These are phyloP conservation scores for Malus sieversii DNA, from an alignment of 306 rosid species.

Conservation along the genomic window DNA sequence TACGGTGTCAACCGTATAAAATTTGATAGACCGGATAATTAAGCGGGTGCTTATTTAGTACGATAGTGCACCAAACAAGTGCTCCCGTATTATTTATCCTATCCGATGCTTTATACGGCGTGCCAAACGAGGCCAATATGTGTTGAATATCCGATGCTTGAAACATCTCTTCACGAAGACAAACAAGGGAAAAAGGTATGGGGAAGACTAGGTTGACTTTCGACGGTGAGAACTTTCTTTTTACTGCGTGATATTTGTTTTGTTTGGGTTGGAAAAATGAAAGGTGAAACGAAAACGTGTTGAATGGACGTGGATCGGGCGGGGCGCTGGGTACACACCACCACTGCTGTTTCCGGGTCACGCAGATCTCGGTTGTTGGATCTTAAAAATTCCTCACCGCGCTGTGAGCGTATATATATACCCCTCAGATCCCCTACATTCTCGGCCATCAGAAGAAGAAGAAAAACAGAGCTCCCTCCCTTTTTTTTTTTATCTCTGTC, in stretches of 20 bases:
- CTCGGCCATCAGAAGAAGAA: constrained; percentile 2
- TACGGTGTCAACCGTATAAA: too few relatives aligned
- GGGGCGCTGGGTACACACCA: not conserved
- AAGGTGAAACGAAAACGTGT: constrained; percentile 23
- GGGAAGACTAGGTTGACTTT: not conserved
- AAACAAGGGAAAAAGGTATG: not conserved
- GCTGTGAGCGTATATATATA: not conserved
- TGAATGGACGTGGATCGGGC: not conserved
- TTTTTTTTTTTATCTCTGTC: not conserved
- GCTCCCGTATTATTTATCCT: too few relatives aligned
- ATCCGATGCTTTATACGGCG: too few relatives aligned
- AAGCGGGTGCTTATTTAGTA: too few relatives aligned
- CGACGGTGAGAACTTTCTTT: not conserved
- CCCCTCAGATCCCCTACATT: constrained; percentile 26
- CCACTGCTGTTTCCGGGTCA: not conserved
- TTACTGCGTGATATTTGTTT: not conserved
- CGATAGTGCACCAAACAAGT: too few relatives aligned
- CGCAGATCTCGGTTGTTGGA: constrained; percentile 24
- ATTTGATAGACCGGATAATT: too few relatives aligned
- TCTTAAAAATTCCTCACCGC: not conserved
- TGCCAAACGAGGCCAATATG: too few relatives aligned
- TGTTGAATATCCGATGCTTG: too few relatives aligned
- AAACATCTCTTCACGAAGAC: too few relatives aligned
- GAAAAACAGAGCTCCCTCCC: not conserved
- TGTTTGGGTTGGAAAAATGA: not conserved